Conservation (phyloP, 768 basidiomycete genomes). For the Pseudohyphozyma bogoriensis region DNA sequence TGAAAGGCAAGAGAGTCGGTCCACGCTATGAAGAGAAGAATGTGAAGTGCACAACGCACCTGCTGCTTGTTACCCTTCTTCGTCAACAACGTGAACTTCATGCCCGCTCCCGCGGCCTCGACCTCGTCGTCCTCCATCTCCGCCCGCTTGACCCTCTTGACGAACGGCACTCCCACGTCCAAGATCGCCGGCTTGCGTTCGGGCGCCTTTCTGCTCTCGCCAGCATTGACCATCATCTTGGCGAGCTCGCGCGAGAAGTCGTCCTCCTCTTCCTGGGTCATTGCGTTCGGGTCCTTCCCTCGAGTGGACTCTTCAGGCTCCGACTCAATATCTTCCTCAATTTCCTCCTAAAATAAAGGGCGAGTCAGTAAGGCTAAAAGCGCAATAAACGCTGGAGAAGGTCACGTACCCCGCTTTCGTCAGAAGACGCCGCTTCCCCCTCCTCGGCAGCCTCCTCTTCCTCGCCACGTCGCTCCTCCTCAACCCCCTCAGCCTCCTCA, state of each 20-base stretch:
- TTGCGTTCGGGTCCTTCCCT: conserved; percentile 27
- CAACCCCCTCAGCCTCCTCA: conserved; percentile 24
- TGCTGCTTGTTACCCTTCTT: conserved; percentile 90
- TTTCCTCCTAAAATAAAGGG: neutral
- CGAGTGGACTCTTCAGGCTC: conserved; percentile 20
- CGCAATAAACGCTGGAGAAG: too few species aligned
- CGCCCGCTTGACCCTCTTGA: neutral
- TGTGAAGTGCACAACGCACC: conserved; percentile 42
- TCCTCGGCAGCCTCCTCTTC: conserved; percentile 16
- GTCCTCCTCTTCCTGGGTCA: conserved; percentile 48
- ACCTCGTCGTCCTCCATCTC: neutral
- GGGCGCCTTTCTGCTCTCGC: conserved; percentile 68
- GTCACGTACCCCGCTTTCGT: too few species aligned
- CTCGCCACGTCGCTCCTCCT: conserved; percentile 19
- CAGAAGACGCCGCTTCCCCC: conserved; percentile 9
- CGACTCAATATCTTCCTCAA: conserved; percentile 44
- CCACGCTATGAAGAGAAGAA: too few species aligned
- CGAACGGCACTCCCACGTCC: conserved; percentile 18
- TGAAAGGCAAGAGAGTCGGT: conserved; percentile 39
- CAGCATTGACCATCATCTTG: conserved; percentile 71
- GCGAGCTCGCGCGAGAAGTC: conserved; percentile 94
- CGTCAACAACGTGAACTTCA: conserved; percentile 87
- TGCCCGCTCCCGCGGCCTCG: conserved; percentile 37
- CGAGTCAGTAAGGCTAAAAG: neutral
- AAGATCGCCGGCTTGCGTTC: conserved; percentile 53